phyloP scores from a whole-genome alignment of 2,329 filamentous ascomycete genomes.

The Tolypocladium ovalisporum region DNA sequence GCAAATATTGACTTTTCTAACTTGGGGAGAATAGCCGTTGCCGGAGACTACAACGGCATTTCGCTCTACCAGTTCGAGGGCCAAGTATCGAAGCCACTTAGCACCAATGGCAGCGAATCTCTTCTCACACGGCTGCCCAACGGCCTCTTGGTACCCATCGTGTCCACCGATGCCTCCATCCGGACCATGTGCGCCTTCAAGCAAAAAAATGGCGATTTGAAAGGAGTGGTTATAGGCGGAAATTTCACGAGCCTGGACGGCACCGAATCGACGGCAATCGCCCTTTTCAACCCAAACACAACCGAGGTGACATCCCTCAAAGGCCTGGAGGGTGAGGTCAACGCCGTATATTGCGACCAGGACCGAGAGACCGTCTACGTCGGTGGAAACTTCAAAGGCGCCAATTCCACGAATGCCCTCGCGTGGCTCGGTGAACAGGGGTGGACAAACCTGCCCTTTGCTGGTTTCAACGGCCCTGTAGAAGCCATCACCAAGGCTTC shows the following conservation, averaged over 20 bases:
- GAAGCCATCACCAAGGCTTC: conserved; percentile 70
- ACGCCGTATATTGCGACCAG: conserved; percentile 71
- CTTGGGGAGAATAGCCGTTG: conserved; percentile 74
- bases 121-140: conserved; percentile 77
- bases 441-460: conserved; percentile 78
- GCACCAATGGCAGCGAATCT: conserved; percentile 68
- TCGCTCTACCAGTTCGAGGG: conserved; percentile 80
- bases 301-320: conserved; percentile 59
- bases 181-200: conserved; percentile 77
- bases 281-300: conserved; percentile 66
- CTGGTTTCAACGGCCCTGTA: conserved; percentile 89
- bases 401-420: conserved; percentile 81
- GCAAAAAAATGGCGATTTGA: conserved; percentile 50
- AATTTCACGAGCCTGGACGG: conserved; percentile 90
- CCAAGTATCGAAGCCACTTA: conserved; percentile 59
- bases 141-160: conserved; percentile 65
- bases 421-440: conserved; percentile 59
- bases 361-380: conserved; percentile 74
- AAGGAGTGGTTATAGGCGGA: conserved; percentile 76
- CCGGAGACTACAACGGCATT: conserved; percentile 82
- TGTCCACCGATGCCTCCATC: conserved; percentile 73
- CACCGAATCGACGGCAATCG: conserved; percentile 65
- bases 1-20: conserved; percentile 67
- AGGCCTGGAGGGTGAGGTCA: conserved; percentile 77
- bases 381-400: conserved; percentile 72